Percentiles rank a stretch among this genome's conserved stretches.
Conservation (phyloP, 2,329 filamentous ascomycete species). For the Aspergillus flavus region DNA sequence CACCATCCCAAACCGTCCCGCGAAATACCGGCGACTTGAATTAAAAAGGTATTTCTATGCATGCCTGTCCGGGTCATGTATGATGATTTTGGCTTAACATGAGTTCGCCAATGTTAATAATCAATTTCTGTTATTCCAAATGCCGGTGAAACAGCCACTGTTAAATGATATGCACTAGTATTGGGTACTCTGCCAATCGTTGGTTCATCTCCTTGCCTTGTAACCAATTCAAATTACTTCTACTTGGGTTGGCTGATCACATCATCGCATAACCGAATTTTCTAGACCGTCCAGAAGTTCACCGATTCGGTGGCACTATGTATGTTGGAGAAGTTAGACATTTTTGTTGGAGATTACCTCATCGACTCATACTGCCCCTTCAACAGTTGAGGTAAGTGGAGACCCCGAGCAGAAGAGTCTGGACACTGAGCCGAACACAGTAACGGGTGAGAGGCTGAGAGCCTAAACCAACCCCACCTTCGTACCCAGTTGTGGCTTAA, state of each 20-base stretch:
- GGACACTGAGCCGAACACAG: not conserved
- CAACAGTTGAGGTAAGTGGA: not conserved
- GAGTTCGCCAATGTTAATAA: not conserved
- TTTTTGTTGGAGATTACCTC: slow-evolving; percentile 8
- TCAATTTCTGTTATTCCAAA: not conserved
- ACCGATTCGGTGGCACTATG: slow-evolving; percentile 5
- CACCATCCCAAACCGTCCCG: not conserved
- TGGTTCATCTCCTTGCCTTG: not conserved
- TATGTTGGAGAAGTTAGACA: not conserved
- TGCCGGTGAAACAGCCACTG: not conserved
- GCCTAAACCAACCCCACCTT: not conserved
- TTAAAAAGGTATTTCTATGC: not conserved
- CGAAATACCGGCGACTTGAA: not conserved
- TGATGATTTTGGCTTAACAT: not conserved
- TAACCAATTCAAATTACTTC: not conserved
- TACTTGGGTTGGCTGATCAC: not conserved
- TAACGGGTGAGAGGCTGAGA: not conserved
- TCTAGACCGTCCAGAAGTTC: not conserved
- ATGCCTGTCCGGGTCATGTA: not conserved
- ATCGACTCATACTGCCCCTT: slow-evolving; percentile 8
- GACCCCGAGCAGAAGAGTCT: not conserved
- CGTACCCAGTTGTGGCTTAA: not conserved
- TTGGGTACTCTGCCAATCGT: too few relatives aligned
- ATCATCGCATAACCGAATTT: slow-evolving; percentile 6
- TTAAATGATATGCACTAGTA: not conserved